These are phyloP conservation scores for Syzygium syzygioides DNA, from an alignment of 441 rosid species.

Conservation along the genomic window DNA sequence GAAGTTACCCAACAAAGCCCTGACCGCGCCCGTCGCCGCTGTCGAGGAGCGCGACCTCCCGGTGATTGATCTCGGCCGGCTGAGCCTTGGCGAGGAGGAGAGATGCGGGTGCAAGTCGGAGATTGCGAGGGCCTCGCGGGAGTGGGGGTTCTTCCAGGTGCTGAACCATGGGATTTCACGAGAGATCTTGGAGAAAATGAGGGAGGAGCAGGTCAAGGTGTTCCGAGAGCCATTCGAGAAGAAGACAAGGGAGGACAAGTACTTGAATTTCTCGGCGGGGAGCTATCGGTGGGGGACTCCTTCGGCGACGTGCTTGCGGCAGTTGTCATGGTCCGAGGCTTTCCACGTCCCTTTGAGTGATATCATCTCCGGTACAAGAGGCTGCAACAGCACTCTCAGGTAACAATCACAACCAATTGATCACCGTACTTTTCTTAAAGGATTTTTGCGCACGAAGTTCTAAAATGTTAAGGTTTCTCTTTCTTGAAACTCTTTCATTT, in stretches of 20 bases:
- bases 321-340: conserved; percentile 64
- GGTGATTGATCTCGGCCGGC: conserved; percentile 36
- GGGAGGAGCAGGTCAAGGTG: conserved; percentile 28
- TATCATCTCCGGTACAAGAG: conserved; percentile 23
- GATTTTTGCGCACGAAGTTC: background rate
- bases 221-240: conserved; percentile 43
- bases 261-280: conserved; percentile 27
- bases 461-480: background rate
- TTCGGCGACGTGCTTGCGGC: conserved; percentile 41
- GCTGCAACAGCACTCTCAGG: conserved; percentile 35
- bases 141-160: conserved; percentile 73
- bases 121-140: conserved; percentile 36
- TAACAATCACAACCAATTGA: conserved; percentile 2
- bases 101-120: conserved; percentile 32
- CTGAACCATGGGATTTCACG: conserved; percentile 52
- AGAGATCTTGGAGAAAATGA: conserved; percentile 32
- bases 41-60: conserved; percentile 38
- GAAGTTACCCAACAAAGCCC: background rate
- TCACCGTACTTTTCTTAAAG: background rate
- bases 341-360: conserved; percentile 51
- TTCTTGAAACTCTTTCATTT: background rate
- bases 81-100: conserved; percentile 13
- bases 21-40: background rate
- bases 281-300: conserved; percentile 77
- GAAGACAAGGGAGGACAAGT: conserved; percentile 18